Evolutionary conservation across 2,329 filamentous ascomycete species (phyloP), one percentile per base, ranked within the genome.

Genomic region (Coleophoma cylindrospora): DNA sequence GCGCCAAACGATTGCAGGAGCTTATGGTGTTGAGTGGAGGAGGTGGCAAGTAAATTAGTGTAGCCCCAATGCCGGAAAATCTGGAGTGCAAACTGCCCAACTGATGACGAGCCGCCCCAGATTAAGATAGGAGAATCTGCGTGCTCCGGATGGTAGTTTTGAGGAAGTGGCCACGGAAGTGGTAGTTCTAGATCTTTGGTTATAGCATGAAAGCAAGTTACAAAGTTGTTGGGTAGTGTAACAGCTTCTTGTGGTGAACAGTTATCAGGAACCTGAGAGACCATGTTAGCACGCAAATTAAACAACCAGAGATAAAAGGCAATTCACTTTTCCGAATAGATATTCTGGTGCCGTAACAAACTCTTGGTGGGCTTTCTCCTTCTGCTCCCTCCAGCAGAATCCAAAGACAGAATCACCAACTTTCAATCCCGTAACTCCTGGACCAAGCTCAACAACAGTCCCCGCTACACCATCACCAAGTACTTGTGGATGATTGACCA

Each of bases 131-230:
- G 60, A 7, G 50, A 33, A 4, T 73, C 59, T 0, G 67, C 67
- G 21, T 58, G 34, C 14, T 19, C 21, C 13, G 57, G 57, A 2
- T 36, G 6, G 15, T 47, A 49, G 2, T 13, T 14, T 1, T 40
- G 7, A 2, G 59, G 57, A 4, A 41, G 43, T 0, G 80, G 80
- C 79, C 80, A 84, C 0, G 80, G 79, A 1, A 81, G 69, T 33
- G 72, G 70, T 17, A 86, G 63, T 0, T 64, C 68, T 12, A 85
- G 66, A 52, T 84, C 79, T 1, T 63, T 63, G 1, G 68, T 71
- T 3, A 78, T 61, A 5, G 77, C 68, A 59, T 85, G 79, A 61
- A 83, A 79, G 11, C 76, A 78, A 0, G 80, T 84, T 32, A 84
- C 74, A 27, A 81, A 64, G 55, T 82, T 84, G 45, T 77, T 75